These are phyloP conservation scores for Paratrypanosoma confusum DNA, from an alignment of 208 protist species.

Conservation along the genomic window DNA sequence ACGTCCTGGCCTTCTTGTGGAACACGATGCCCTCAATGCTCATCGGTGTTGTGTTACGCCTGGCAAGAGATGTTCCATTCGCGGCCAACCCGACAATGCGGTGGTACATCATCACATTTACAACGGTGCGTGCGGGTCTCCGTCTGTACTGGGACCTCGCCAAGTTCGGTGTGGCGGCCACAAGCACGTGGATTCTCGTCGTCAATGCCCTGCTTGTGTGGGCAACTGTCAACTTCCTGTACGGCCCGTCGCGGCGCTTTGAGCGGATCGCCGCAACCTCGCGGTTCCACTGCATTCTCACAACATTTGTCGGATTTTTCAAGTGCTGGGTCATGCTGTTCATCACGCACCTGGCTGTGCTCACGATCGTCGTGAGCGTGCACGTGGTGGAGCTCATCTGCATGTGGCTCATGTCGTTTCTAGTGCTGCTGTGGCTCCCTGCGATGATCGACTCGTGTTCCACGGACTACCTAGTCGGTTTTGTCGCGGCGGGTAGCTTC, in stretches of 20 bases:
- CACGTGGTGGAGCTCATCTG: constrained; percentile 78
- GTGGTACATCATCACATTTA: constrained; percentile 73
- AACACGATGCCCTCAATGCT: constrained; percentile 27
- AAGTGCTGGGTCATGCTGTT: constrained; percentile 42
- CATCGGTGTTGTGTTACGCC: constrained; percentile 33
- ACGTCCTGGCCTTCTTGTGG: constrained; percentile 21
- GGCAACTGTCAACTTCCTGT: constrained; percentile 69
- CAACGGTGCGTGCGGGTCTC: constrained; percentile 18
- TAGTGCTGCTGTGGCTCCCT: constrained; percentile 72
- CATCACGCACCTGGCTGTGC: constrained; percentile 34
- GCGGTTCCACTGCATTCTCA: constrained; percentile 23
- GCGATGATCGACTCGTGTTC: constrained; percentile 72
- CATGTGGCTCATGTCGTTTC: constrained; percentile 69
- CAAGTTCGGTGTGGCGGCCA: too few species aligned
- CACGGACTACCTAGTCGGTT: constrained; percentile 50
- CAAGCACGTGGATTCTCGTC: constrained; percentile 16
- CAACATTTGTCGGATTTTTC: constrained; percentile 32
- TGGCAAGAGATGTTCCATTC: constrained; percentile 46
- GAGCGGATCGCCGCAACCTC: constrained; percentile 52
- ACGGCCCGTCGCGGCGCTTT: constrained; percentile 63
- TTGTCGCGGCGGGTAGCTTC: constrained; percentile 24
- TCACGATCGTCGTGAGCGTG: constrained; percentile 73
- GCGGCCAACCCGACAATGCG: constrained; percentile 51
- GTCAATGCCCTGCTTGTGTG: constrained; percentile 32
- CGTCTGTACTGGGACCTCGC: constrained; percentile 20